Conservation (phyloP, 2,329 filamentous ascomycete genomes). For the Cordyceps cicadae region DNA sequence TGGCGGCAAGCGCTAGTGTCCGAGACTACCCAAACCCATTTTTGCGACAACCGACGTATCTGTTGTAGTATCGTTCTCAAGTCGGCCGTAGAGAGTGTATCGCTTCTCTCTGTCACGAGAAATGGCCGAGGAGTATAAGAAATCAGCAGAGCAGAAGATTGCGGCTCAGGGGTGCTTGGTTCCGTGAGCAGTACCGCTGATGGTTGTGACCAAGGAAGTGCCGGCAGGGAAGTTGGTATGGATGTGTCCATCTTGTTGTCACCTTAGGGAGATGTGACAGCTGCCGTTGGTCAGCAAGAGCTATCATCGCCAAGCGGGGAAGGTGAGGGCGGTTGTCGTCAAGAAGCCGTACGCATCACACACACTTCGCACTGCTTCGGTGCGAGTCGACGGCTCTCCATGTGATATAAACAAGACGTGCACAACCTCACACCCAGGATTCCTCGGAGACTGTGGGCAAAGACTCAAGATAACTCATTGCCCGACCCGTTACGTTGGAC, state of each 20-base stretch:
- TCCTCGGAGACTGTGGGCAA: conserved; percentile 32
- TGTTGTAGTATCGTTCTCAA: conserved; percentile 35
- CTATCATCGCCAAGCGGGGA: conserved; percentile 24
- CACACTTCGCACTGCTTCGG: conserved; percentile 21
- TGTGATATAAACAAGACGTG: conserved; percentile 29
- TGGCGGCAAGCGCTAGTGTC: conserved; percentile 13
- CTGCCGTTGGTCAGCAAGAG: conserved; percentile 5
- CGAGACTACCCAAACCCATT: too few species aligned
- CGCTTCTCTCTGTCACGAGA: conserved; percentile 31
- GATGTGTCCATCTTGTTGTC: conserved; percentile 47
- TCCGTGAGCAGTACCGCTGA: conserved; percentile 31
- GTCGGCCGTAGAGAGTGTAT: conserved; percentile 36
- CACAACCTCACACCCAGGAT: conserved; percentile 24
- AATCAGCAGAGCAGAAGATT: conserved; percentile 33
- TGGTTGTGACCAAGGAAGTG: conserved; percentile 28
- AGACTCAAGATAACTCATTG: conserved; percentile 42
- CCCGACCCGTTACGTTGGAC: not conserved
- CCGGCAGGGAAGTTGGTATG: conserved; percentile 43
- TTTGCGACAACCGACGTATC: conserved; percentile 40
- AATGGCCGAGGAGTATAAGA: conserved; percentile 36
- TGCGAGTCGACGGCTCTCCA: conserved; percentile 26
- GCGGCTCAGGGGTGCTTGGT: conserved; percentile 29
- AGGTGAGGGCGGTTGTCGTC: conserved; percentile 22
- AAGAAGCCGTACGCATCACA: conserved; percentile 26
- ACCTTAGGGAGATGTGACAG: conserved; percentile 48